Evolutionary conservation across 257 asterid species (phyloP).

Genomic region (Jaltomata sinuosa): DNA sequence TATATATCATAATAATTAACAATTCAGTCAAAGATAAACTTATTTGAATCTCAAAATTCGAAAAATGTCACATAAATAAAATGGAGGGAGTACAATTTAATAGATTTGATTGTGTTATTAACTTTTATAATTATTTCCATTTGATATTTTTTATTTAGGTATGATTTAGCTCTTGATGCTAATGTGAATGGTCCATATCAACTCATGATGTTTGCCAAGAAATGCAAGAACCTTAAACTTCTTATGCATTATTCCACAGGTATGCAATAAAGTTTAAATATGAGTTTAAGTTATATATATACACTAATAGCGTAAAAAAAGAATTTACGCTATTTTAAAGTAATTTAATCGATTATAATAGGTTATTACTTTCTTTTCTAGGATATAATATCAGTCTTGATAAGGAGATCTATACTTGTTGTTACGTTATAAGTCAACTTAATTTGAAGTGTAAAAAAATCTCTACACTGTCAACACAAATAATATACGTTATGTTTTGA

Average conservation of each 20-base stretch:
- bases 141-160: conserved; percentile 10
- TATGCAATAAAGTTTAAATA: background rate
- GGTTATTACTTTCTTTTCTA: background rate
- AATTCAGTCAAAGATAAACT: no score
- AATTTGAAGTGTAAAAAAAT: background rate
- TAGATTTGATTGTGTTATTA: background rate
- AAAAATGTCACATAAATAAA: no score
- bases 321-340: background rate
- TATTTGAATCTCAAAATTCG: no score
- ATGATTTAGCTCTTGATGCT: conserved; percentile 26
- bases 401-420: background rate
- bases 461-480: background rate
- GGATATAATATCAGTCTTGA: background rate
- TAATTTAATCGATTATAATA: background rate
- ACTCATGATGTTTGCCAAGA: conserved; percentile 28
- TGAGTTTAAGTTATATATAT: background rate
- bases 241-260: conserved; percentile 5
- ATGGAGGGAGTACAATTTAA: no score
- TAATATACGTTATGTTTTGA: no score
- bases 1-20: no score
- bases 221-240: conserved; percentile 40
- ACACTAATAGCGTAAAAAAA: background rate
- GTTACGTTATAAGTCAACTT: background rate
- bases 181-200: conserved; percentile 18
- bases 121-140: background rate